Evolutionary conservation across 1,284 basidiomycete species (phyloP), one percentile per base, ranked within the genome.

Genomic region (Cryptococcus sp.): DNA sequence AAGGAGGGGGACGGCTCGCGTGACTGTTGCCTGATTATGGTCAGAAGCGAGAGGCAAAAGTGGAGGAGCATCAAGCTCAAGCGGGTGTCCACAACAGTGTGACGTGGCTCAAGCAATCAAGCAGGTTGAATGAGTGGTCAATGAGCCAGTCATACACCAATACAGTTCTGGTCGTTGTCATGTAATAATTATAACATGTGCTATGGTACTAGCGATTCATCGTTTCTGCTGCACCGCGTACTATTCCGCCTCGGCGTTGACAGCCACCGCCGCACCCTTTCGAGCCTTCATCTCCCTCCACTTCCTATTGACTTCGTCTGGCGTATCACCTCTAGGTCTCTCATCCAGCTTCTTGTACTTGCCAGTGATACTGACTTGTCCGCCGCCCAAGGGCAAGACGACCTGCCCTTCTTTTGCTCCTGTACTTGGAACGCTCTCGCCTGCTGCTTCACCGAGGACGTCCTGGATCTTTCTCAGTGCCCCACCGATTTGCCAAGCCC

Each of bases 231-330:
- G 50, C 22, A 47, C 50, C 27, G 43, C 47, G 10, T 47, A 42
- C 25, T 20, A 23, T 39, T 30, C 47, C 13, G 35, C 41, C 40
- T 27, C 50, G 22, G 27, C 22, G 13, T 35, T 35, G 30, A 35
- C 30, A 35, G 8, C 30, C 54, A 25, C 40, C 40, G 43, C 47
- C 30, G 47, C 54, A 25, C 52, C 59, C 23, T 55, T 45, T 38
- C 56, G 43, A 41, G 42, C 63, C 56, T 69, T 67, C 50, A 52
- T 51, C 22, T 82, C 74, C 60, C 85, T 82, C 88, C 90, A 95
- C 55, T 87, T 83, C 68, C 85, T 85, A 72, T 96, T 94, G 16
- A 85, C 83, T 17, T 84, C 83, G 42, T 90, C 88, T 0, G 89
- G 86, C 19, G 82, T 82, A 58, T 89, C 88, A 35, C 87, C 79